Evolutionary conservation across 2,329 filamentous ascomycete genomes (phyloP).

Genomic region (Magnaporthales sp.): DNA sequence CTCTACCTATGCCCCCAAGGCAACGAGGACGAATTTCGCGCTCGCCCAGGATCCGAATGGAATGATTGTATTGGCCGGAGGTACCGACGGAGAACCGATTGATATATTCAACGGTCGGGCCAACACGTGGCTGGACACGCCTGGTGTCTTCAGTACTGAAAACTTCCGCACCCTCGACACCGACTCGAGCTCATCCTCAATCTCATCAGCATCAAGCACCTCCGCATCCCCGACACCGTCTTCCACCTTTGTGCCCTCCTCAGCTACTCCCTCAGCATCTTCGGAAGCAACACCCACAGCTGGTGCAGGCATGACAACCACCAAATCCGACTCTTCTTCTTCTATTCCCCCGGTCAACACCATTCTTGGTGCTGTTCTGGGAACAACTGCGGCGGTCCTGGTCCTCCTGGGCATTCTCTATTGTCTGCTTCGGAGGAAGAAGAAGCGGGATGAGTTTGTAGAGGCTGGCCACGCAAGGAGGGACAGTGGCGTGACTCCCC

Average conservation of each 20-base stretch:
- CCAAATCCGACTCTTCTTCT: constrained; percentile 6
- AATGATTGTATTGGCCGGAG: constrained; percentile 71
- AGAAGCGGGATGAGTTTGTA: constrained; percentile 41
- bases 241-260: constrained; percentile 14
- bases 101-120: constrained; percentile 67
- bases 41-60: constrained; percentile 60
- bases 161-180: constrained; percentile 21
- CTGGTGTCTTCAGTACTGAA: constrained; percentile 47
- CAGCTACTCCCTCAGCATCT: constrained; percentile 20
- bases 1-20: constrained; percentile 57
- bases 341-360: constrained; percentile 31
- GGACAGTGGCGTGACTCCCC: constrained; percentile 28
- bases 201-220: constrained; percentile 18
- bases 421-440: constrained; percentile 51
- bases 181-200: constrained; percentile 21
- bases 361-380: constrained; percentile 74
- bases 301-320: constrained; percentile 14
- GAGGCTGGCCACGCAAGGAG: constrained; percentile 36
- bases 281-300: constrained; percentile 16
- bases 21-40: constrained; percentile 58
- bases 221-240: constrained; percentile 15
- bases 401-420: constrained; percentile 64
- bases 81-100: constrained; percentile 56
- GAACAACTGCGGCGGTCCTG: constrained; percentile 68
- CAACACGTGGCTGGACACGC: constrained; percentile 73